Base-by-base conservation (phyloP, 2,329 filamentous ascomycete genomes). In the Helminthosporium solani region DNA sequence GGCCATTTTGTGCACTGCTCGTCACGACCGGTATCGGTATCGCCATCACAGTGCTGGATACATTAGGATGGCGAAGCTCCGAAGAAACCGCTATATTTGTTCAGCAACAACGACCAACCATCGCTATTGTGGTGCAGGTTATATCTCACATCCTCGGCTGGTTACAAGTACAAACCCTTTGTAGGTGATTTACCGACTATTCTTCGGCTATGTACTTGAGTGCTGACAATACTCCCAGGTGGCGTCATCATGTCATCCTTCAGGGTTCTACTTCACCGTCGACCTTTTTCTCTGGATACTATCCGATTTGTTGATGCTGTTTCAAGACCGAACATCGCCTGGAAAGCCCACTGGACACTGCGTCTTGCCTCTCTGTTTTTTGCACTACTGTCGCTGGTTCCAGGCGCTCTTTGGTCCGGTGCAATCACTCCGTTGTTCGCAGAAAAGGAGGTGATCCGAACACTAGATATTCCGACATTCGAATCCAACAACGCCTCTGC, bases 381-480 rank as follows among this genome's bases (percentile, higher is more conserved):
- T 19, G 28, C 44, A 19, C n/a, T 15, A 3, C 36, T 49, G 14
- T 40, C 46, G 11, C 19, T 49, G 15, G 16, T 49, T 6, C 46
- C 42, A 3, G 46, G 34, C n/a, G 46, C 42, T 15, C 20, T 49
- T 8, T 44, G 46, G 46, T 40, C 46, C 12, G 46, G 46, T 37
- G 37, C 46, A 3, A n/a, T 44, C 14, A 44, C 46, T 12, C 46
- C 46, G 11, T 36, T 30, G 12, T 31, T 49, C 15, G 37, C 42
- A 3, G 33, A 43, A n/a, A 41, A 37, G 37, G 20, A 31, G 7
- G 28, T 33, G n/a, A 41, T 28, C 15, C 42, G 36, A 5, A 36
- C 33, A 20, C n/a, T 49, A 12, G 7, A 38, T 9, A 44, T 44
- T 16, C 36, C 42, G 11, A 45, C 42, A 18, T 45, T 45, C 28